phyloP scores from a whole-genome alignment of 768 basidiomycete genomes.

The Mycena floridula region DNA sequence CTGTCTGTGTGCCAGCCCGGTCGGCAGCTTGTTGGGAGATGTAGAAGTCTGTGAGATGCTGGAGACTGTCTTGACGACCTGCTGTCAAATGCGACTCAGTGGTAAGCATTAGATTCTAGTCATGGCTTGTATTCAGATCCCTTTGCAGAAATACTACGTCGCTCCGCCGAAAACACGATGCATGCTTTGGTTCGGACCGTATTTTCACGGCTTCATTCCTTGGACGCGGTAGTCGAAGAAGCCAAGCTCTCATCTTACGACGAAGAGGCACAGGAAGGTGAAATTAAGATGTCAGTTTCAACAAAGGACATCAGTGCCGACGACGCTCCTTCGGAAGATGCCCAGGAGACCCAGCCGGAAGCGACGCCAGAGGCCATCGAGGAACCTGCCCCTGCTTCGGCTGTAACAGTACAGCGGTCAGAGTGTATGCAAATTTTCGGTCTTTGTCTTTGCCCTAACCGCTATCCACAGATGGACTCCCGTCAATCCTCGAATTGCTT shows the following conservation, averaged over 20 bases:
- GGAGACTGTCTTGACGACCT: slow-evolving; percentile 94
- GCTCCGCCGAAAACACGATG: slow-evolving; percentile 87
- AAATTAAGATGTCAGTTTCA: slow-evolving; percentile 57
- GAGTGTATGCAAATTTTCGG: slow-evolving; percentile 30
- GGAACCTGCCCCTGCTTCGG: slow-evolving; percentile 13
- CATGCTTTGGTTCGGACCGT: slow-evolving; percentile 79
- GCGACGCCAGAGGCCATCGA: slow-evolving; percentile 3
- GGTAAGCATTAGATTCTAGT: slow-evolving; percentile 46
- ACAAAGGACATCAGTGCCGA: slow-evolving; percentile 17
- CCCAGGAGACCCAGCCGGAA: slow-evolving; percentile 8
- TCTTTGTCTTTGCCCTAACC: slow-evolving; percentile 2
- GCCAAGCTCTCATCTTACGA: slow-evolving; percentile 47
- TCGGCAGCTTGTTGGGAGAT: slow-evolving; percentile 76
- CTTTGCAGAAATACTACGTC: slow-evolving; percentile 70
- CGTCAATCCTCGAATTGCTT: slow-evolving; percentile 87
- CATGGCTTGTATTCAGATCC: slow-evolving; percentile 6
- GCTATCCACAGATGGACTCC: slow-evolving; percentile 66
- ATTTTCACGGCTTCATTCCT: slow-evolving; percentile 63
- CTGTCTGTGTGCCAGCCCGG: slow-evolving; percentile 59
- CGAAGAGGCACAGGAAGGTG: slow-evolving; percentile 47
- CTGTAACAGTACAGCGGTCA: slow-evolving; percentile 25
- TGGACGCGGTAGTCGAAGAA: slow-evolving; percentile 67
- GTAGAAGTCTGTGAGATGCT: slow-evolving; percentile 97
- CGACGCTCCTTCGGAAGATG: slow-evolving; percentile 8
- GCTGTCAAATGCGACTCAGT: slow-evolving; percentile 94